These are phyloP conservation scores for Dianthus caryophyllus DNA, from an alignment of 148 eudicot species.

Conservation along the genomic window DNA sequence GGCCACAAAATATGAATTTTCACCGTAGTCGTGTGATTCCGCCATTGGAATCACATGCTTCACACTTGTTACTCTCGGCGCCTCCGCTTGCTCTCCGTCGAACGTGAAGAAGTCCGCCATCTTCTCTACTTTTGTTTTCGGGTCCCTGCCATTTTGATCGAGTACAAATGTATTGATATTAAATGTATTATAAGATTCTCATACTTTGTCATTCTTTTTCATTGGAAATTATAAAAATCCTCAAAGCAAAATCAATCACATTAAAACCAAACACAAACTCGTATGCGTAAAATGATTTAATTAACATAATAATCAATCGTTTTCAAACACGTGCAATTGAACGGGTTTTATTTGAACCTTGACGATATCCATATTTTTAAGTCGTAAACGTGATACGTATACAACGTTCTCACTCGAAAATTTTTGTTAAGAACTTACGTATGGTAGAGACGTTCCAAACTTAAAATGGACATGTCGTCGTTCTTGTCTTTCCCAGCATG, in stretches of 20 bases:
- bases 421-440: neutral
- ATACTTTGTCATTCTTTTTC: too few relatives aligned
- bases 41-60: constrained; percentile 25
- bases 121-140: constrained; percentile 25
- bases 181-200: too few relatives aligned
- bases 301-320: too few relatives aligned
- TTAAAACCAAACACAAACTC: too few relatives aligned
- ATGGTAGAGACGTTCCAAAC: constrained; percentile 20
- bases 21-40: constrained; percentile 21
- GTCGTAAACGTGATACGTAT: too few relatives aligned
- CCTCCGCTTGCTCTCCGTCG: constrained; percentile 29
- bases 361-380: too few relatives aligned
- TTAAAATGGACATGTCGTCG: constrained; percentile 33
- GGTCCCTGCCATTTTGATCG: constrained; percentile 22
- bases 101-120: constrained; percentile 18
- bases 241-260: too few relatives aligned
- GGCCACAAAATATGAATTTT: constrained; percentile 27
- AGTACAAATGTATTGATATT: too few relatives aligned
- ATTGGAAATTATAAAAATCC: too few relatives aligned
- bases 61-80: constrained; percentile 33
- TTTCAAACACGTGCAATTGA: too few relatives aligned
- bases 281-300: too few relatives aligned
- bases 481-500: neutral
- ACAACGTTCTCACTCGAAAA: neutral
- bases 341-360: too few relatives aligned